Evolutionary conservation across 148 eudicot species (phyloP).

Genomic region (Drosera capensis): DNA sequence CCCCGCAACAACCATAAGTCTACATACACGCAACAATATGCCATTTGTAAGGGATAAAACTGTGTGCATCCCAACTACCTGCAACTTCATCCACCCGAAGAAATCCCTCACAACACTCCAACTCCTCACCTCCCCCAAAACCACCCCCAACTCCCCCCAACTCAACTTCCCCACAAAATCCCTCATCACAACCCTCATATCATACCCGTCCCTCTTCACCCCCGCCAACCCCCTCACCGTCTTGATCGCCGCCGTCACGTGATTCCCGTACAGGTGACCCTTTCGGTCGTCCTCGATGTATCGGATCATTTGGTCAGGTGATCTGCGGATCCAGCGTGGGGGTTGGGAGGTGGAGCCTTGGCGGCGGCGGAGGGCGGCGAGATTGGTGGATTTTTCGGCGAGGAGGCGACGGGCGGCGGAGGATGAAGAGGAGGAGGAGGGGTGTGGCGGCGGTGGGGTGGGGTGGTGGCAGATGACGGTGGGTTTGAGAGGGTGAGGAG

Average conservation of each 20-base stretch:
- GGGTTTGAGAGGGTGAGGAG: no score
- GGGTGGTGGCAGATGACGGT: no score
- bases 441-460: no score
- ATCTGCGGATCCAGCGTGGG: constrained; percentile 61
- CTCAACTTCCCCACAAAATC: constrained; percentile 67
- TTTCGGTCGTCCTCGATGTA: constrained; percentile 73
- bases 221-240: constrained; percentile 49
- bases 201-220: constrained; percentile 40
- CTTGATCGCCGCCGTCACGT: constrained; percentile 74
- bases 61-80: constrained; percentile 23
- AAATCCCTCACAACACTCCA: constrained; percentile 83
- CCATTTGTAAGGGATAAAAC: not conserved
- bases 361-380: constrained; percentile 25
- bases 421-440: no score
- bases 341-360: constrained; percentile 66
- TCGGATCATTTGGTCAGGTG: constrained; percentile 83
- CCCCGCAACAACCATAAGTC: not conserved
- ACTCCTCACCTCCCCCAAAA: constrained; percentile 66
- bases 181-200: constrained; percentile 68
- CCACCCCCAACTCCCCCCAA: constrained; percentile 83
- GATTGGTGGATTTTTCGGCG: no score
- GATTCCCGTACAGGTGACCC: constrained; percentile 70
- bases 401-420: no score
- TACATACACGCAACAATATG: not conserved
- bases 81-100: constrained; percentile 92